Conservation (phyloP, 352 stramenopile genomes). For the Pythium sukuiense region DNA sequence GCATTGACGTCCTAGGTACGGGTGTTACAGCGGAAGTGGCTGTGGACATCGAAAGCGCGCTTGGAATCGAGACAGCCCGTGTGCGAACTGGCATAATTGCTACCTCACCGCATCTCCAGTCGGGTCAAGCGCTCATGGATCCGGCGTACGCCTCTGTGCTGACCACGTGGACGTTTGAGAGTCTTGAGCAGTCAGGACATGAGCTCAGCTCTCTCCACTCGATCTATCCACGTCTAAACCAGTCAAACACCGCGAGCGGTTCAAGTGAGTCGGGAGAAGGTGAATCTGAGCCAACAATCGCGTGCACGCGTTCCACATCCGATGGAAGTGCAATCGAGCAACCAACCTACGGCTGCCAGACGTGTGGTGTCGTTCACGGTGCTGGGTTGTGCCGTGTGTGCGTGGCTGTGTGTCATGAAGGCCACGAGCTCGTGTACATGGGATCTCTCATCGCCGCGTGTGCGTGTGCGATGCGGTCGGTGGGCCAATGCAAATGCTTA, state of each 20-base stretch:
- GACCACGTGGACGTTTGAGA: conserved; percentile 25
- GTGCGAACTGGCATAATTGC: conserved; percentile 22
- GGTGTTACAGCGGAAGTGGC: conserved; percentile 17
- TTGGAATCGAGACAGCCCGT: conserved; percentile 11
- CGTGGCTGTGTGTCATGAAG: conserved; percentile 75
- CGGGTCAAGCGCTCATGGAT: neutral
- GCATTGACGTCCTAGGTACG: conserved; percentile 20
- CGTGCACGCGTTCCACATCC: conserved; percentile 67
- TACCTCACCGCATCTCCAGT: neutral
- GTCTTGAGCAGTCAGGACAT: neutral
- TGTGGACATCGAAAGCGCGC: conserved; percentile 25
- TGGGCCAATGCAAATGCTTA: conserved; percentile 53
- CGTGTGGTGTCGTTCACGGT: conserved; percentile 71
- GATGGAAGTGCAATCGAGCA: conserved; percentile 83
- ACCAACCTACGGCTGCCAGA: conserved; percentile 79
- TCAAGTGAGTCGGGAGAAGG: neutral
- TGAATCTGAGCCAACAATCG: conserved; percentile 22
- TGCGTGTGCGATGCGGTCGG: conserved; percentile 59
- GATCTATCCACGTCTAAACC: conserved; percentile 17
- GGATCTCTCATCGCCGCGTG: conserved; percentile 69
- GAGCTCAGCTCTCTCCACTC: conserved; percentile 7
- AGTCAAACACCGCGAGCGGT: neutral
- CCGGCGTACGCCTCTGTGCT: conserved; percentile 10
- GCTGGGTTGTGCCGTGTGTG: conserved; percentile 66
- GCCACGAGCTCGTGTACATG: conserved; percentile 79